Evolutionary conservation across 2,329 filamentous ascomycete genomes (phyloP), one percentile per base, ranked within the genome.

Genomic region (Colletotrichum destructivum): DNA sequence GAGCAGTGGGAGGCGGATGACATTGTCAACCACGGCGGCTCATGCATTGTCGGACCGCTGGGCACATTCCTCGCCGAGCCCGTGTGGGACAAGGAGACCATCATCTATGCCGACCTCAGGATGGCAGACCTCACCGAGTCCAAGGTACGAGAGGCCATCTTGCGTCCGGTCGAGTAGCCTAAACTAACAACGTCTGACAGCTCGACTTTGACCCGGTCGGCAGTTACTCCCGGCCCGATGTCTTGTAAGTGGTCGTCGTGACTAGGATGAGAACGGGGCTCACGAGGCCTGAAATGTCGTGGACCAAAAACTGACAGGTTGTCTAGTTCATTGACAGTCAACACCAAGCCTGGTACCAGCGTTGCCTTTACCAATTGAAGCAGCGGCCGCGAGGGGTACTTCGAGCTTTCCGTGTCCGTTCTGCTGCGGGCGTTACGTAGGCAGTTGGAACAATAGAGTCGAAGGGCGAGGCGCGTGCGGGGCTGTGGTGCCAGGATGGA

Each of bases 191-290:
- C 23, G 44, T 12, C 35, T 55, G 12, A 52, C 74, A 83, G 82
- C 80, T 84, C 73, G 82, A 84, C 71, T 84, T 84, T 67, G 82
- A 84, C 71, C 78, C 81, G 1, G 82, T 84, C 35, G 82, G 82
- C 62, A 82, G 81, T 66, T 84, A 83, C 71, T 78, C 82, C 18
- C 77, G 82, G 35, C 82, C 82, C 56, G 82, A 84, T 62, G 76
- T 83, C 7, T 83, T 83, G 81, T 82, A 73, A 79, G 81, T 80
- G 23, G 47, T 21, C 59, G 38, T 52, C 49, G 51, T 16, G 35
- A 52, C n/a, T 4, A 15, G 47, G 46, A 60, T 31, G 74, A 56
- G 75, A 73, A 51, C 23, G 26, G 38, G 46, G 15, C 51, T 12
- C 52, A 62, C 12, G 6, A 31, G 31, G 21, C 12, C 23, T 21